Conservation (phyloP, 2,329 filamentous ascomycete genomes). For the Thelonectria discophora region DNA sequence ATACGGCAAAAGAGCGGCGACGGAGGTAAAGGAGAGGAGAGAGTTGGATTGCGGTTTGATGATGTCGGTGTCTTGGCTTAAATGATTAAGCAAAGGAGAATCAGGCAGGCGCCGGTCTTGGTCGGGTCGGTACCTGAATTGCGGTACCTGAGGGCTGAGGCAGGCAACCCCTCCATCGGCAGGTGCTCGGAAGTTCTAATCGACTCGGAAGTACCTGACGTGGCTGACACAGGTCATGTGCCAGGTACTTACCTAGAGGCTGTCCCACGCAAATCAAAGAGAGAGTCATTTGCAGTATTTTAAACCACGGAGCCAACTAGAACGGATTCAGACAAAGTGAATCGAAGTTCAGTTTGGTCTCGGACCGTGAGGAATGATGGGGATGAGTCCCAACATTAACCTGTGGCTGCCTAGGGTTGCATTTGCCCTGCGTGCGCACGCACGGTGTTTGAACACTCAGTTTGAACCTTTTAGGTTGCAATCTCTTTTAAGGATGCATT, state of each 20-base stretch:
- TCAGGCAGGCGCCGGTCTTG: slow-evolving; percentile 20
- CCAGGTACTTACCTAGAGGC: background rate
- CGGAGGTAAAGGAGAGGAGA: slow-evolving; percentile 5
- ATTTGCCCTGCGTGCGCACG: background rate
- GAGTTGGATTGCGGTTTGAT: slow-evolving; percentile 3
- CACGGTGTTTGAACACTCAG: background rate
- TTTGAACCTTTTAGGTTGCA: background rate
- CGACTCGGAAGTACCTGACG: background rate
- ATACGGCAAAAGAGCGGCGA: background rate
- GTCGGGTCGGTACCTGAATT: slow-evolving; percentile 11
- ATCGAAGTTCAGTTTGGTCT: background rate
- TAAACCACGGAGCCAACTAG: no score
- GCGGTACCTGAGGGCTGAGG: slow-evolving; percentile 4
- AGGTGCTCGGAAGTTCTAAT: background rate
- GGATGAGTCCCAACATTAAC: background rate
- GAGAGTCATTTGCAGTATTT: no score
- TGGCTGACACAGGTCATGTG: background rate
- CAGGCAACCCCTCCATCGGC: slow-evolving; percentile 3
- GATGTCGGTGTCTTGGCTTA: slow-evolving; percentile 1
- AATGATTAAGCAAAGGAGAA: slow-evolving; percentile 13
- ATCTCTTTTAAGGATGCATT: no score
- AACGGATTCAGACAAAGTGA: background rate
- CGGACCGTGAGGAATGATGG: background rate
- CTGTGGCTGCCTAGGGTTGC: slow-evolving; percentile 3
- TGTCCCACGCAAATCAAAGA: no score